Evolutionary conservation across 768 basidiomycete species (phyloP).

Genomic region (Strobilomyces echinocephalus): DNA sequence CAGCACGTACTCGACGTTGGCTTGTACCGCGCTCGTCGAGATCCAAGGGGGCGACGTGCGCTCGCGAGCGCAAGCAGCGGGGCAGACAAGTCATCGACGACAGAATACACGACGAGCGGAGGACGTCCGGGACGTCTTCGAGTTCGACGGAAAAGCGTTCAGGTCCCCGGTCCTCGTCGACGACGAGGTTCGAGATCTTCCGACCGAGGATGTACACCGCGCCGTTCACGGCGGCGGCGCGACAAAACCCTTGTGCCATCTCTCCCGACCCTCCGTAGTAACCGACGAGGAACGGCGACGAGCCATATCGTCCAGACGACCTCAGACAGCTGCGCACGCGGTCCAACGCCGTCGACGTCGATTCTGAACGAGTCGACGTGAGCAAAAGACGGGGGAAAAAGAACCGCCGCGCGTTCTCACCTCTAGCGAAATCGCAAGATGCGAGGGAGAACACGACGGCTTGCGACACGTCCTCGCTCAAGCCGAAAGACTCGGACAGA

Average conservation of each 20-base stretch:
- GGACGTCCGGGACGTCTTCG: constrained; percentile 55
- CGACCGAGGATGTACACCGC: constrained; percentile 70
- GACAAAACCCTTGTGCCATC: constrained; percentile 86
- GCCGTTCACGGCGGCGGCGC: constrained; percentile 78
- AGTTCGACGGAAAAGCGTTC: constrained; percentile 44
- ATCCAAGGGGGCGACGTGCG: constrained; percentile 14
- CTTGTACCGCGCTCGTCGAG: neutral
- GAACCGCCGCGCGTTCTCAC: constrained; percentile 34
- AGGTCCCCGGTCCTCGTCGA: constrained; percentile 12
- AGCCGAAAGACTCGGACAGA: constrained; percentile 56
- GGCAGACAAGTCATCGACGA: constrained; percentile 40
- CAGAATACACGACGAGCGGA: constrained; percentile 53
- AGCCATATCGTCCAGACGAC: constrained; percentile 82
- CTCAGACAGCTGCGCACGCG: constrained; percentile 71
- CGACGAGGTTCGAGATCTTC: constrained; percentile 28
- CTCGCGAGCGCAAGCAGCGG: constrained; percentile 19
- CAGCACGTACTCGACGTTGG: constrained; percentile 9
- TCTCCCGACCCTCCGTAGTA: constrained; percentile 94
- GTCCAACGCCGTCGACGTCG: constrained; percentile 57
- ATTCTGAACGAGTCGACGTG: constrained; percentile 42
- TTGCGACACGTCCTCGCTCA: constrained; percentile 51
- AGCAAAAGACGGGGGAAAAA: neutral
- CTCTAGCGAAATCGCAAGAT: constrained; percentile 54
- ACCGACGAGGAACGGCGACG: constrained; percentile 85
- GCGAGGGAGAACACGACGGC: constrained; percentile 78